Evolutionary conservation across 768 basidiomycete genomes (phyloP), one percentile per base, ranked within the genome.

Genomic region (Xerocomellus amylosporus): DNA sequence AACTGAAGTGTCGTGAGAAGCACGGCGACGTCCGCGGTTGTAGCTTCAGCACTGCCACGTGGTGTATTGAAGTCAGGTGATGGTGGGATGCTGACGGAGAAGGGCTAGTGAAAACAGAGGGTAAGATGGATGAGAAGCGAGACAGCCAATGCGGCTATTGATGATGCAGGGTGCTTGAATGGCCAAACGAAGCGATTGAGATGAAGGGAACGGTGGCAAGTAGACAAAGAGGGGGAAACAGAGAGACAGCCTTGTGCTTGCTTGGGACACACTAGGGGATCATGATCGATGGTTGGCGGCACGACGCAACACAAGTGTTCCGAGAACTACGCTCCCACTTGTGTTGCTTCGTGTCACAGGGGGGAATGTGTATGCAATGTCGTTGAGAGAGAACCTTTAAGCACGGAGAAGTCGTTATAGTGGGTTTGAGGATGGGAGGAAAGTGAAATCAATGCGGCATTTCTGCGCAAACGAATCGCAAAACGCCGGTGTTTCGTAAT

Each of bases 251-350:
- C 5, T 28, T 33, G 20, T 3, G n/a, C 20, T 37, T 40, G 20
- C 17, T 15, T 28, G 20, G 38, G 17, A 24, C 17, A 8, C 26
- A 30, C 8, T 6, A n/a, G 34, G 17, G 5, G 31, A 42, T 10
- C 22, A 40, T 36, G 26, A 28, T 28, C 26, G 26, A 28, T 8
- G 36, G 34, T 22, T 20, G 24, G 44, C n/a, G 58, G 49, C 60
- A 68, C 61, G 54, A 45, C 19, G 41, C 51, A 60, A 49, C 39
- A 69, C 73, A 70, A 70, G 73, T 67, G 73, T 76, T 71, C 53
- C 66, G 74, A 79, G 78, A 55, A 77, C 76, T 68, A 63, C 78
- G 76, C 78, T 78, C 75, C 71, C 75, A 67, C 71, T 68, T 64
- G 69, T 69, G 59, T 49, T 57, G 56, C 54, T 14, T 55, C 40